phyloP scores from a whole-genome alignment of 108 stramenopile genomes.

The Skeletonema marinoi region DNA sequence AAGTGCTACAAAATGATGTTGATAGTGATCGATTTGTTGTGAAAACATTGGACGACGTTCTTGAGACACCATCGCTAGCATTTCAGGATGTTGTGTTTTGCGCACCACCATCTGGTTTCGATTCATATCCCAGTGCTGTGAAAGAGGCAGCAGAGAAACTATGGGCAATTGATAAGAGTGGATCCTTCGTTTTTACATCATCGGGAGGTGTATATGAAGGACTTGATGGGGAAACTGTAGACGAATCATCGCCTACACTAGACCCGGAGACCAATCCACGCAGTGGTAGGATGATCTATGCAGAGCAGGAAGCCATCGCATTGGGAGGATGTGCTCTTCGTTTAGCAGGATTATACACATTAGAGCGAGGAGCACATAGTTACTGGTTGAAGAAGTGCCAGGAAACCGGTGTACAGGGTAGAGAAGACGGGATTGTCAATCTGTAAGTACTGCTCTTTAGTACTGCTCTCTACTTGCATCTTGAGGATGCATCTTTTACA shows the following conservation, averaged over 20 bases:
- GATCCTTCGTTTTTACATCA: constrained; percentile 84
- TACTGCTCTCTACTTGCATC: neutral
- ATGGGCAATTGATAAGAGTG: constrained; percentile 55
- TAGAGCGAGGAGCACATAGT: constrained; percentile 86
- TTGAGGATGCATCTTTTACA: neutral
- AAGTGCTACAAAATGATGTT: constrained; percentile 30
- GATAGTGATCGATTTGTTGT: constrained; percentile 48
- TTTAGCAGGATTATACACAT: constrained; percentile 79
- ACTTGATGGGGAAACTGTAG: constrained; percentile 57
- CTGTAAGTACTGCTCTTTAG: no score
- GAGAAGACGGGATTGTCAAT: constrained; percentile 84
- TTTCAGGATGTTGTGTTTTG: constrained; percentile 88
- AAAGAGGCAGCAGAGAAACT: constrained; percentile 46
- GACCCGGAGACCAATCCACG: constrained; percentile 60
- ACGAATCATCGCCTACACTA: constrained; percentile 60
- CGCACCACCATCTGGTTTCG: constrained; percentile 89
- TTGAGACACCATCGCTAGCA: neutral
- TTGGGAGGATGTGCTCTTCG: constrained; percentile 70
- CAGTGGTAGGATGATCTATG: constrained; percentile 57
- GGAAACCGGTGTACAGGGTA: constrained; percentile 59
- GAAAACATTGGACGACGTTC: constrained; percentile 53
- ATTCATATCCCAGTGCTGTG: constrained; percentile 76
- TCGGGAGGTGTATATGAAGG: constrained; percentile 81
- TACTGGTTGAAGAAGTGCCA: constrained; percentile 73
- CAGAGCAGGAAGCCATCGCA: constrained; percentile 59